Base-by-base conservation (phyloP, 768 basidiomycete genomes). In the Termitomyces sp. region DNA sequence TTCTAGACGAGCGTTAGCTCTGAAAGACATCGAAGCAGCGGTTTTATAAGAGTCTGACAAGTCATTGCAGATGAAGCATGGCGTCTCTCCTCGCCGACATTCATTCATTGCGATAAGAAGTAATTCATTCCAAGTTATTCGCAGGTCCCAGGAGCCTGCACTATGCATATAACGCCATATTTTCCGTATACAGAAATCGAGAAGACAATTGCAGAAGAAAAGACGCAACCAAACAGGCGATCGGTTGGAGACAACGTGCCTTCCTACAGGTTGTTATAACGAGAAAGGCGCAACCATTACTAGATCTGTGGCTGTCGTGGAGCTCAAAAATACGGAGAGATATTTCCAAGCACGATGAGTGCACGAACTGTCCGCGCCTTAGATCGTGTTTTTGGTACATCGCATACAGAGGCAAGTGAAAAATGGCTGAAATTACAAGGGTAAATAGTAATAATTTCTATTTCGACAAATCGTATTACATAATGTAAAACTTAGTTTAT, bases 31-130 rank as follows among this genome's bases (percentile, higher is more conserved):
- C 12, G 18, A 28, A 28, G 28, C 49, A 12, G 55, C 50, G 44
- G n/a, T 53, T 63, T 64, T 67, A 66, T 67, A 62, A 1, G 12
- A 55, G 36, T 30, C 33, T 40, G 57, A 32, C 49, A n/a, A 44
- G 23, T 13, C 52, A 55, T 57, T 57, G 57, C 53, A 57, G 43
- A 35, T 41, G 52, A 51, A 55, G 55, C 55, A 55, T 61, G 55
- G 50, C 32, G 46, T 20, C 55, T 48, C 33, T 54, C 58, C 57
- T 57, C 57, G 46, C 60, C 61, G 59, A 51, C 41, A 13, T 62
- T 65, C 62, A 65, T 67, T 65, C 62, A 62, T 65, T 61, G 56
- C 28, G 33, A 65, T 60, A 61, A 61, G 7, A 57, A 64, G 60
- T 55, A 51, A 66, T 64, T 60, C 61, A 63, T 63, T 57, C 53